Conservation (phyloP, 2,329 filamentous ascomycete species). For the Cladosporium austrohemisphaericum region DNA sequence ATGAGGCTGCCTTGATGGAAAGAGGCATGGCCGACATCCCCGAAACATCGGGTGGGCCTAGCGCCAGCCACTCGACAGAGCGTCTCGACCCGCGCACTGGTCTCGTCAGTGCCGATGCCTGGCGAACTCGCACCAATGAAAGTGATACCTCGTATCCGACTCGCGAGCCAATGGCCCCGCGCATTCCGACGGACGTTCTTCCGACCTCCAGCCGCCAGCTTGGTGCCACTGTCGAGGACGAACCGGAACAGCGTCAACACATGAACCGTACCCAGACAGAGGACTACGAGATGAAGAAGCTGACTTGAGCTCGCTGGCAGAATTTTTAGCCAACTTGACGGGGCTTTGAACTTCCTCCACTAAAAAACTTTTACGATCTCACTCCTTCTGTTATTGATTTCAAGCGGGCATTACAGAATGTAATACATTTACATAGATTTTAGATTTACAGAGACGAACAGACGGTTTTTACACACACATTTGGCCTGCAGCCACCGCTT, state of each 20-base stretch:
- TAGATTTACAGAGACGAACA: too few species aligned
- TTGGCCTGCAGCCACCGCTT: too few species aligned
- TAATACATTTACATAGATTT: too few species aligned
- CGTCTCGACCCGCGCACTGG: slow-evolving; percentile 33
- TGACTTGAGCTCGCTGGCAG: slow-evolving; percentile 16
- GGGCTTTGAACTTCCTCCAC: too few species aligned
- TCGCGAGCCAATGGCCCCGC: slow-evolving; percentile 16
- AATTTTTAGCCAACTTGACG: too few species aligned
- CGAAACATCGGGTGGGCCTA: slow-evolving; percentile 23
- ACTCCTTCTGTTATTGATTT: too few species aligned
- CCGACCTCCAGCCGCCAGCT: slow-evolving; percentile 17
- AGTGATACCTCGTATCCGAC: slow-evolving; percentile 23
- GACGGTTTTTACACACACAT: too few species aligned
- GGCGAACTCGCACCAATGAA: slow-evolving; percentile 29
- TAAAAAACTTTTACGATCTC: too few species aligned
- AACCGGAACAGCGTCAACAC: slow-evolving; percentile 19
- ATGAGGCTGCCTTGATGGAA: slow-evolving; percentile 32
- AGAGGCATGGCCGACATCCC: slow-evolving; percentile 37
- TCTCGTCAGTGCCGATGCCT: slow-evolving; percentile 30
- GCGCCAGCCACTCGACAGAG: slow-evolving; percentile 11
- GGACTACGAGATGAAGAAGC: slow-evolving; percentile 28
- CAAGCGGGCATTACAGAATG: too few species aligned
- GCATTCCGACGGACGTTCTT: slow-evolving; percentile 19
- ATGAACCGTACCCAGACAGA: slow-evolving; percentile 27
- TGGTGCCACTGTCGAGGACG: slow-evolving; percentile 16